Evolutionary conservation across 1,284 basidiomycete species (phyloP), one percentile per base, ranked within the genome.

Genomic region (Boletus semigastroideus): DNA sequence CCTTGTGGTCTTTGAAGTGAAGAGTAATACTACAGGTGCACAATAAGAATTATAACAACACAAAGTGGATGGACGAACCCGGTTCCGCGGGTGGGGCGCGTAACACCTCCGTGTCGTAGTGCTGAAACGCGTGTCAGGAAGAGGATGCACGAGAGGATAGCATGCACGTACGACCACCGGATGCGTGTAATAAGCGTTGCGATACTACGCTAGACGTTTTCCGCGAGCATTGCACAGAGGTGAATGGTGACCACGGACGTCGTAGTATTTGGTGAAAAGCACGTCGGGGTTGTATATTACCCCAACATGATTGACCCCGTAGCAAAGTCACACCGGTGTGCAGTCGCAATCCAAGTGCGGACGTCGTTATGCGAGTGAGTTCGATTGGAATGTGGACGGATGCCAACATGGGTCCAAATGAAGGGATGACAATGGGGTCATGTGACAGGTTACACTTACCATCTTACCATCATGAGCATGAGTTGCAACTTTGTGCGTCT

Each of bases 1-100:
- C 95, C 63, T 93, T 94, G 3, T 92, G 78, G 70, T 97, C 94
- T 61, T 89, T 84, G 75, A 96, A 98, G 60, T 89, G 84, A 10
- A 98, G 74, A 64, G 87, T 95, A 63, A 98, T 87, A 9, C 94
- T 95, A 38, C 4, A 5, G 33, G 22, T 10, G n/a, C 25, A 19
- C 5, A 4, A 22, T 61, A 16, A 62, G 48, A 20, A 16, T 3
- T 13, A 17, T 8, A 8, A 39, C 12, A 27, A 37, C 2, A 11
- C 1, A 43, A 5, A 17, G 25, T 20, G 2, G 1, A 14, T 28
- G 41, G 20, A 75, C 84, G 53, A 63, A 91, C 90, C 90, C 92
- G 53, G 79, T 79, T 51, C 81, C 82, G 22, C 78, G 75, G 20
- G 64, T 62, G 53, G 82, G 80, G 47, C 82, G 71, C 17, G 72